phyloP scores from a whole-genome alignment of 78 protist genomes.

The Creolimax fragrantissima region DNA sequence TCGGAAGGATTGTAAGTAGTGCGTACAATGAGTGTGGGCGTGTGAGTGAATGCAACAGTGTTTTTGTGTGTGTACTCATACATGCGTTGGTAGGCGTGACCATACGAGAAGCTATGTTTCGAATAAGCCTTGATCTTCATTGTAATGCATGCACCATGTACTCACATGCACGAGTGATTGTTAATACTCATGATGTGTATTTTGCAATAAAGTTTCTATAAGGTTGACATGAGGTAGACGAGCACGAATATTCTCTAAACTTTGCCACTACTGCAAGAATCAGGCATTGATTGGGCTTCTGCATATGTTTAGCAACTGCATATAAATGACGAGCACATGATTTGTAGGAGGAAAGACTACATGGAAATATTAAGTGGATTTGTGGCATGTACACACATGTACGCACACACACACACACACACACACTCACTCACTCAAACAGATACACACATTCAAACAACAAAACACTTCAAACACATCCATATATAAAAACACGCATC shows the following conservation, averaged over 20 bases:
- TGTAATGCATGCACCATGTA: neutral
- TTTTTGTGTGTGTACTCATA: neutral
- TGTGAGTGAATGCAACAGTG: neutral
- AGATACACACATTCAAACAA: no score
- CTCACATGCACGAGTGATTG: neutral
- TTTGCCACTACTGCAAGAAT: neutral
- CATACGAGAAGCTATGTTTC: no score
- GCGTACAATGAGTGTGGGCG: neutral
- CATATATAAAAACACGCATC: no score
- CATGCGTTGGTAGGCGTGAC: no score
- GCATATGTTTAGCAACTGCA: neutral
- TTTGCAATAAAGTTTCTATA: neutral
- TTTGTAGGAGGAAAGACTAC: neutral
- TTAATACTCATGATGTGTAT: neutral
- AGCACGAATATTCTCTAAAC: neutral
- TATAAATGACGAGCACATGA: neutral
- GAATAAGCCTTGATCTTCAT: neutral
- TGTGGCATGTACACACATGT: no score
- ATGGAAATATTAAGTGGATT: no score
- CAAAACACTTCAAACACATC: no score
- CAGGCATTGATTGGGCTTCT: neutral
- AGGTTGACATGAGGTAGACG: no score
- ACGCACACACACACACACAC: no score
- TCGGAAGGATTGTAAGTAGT: neutral
- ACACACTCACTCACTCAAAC: no score